phyloP scores from a whole-genome alignment of 2,329 filamentous ascomycete species.

The Bipolaris gigantea region DNA sequence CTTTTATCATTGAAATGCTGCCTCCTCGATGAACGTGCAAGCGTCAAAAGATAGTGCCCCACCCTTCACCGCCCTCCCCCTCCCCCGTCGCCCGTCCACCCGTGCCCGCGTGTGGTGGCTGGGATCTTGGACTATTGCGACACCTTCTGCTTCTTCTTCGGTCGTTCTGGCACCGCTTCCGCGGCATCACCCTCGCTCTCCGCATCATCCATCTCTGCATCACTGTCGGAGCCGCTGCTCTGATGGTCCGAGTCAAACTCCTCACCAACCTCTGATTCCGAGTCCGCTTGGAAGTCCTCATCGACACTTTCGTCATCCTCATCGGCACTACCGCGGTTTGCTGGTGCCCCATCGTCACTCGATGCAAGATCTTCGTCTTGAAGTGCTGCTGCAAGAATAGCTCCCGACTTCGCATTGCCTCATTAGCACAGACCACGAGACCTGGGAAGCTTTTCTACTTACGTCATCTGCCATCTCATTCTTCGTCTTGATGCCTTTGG shows the following conservation, averaged over 20 bases:
- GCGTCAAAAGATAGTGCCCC: conserved; percentile 21
- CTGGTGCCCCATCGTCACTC: conserved; percentile 72
- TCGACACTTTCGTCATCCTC: conserved; percentile 95
- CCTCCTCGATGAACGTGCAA: conserved; percentile 25
- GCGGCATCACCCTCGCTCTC: conserved; percentile 51
- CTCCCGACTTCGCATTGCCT: conserved; percentile 49
- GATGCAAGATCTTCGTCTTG: conserved; percentile 80
- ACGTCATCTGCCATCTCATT: conserved; percentile 98
- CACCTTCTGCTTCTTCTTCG: conserved; percentile 67
- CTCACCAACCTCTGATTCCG: conserved; percentile 93
- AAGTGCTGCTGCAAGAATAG: conserved; percentile 75
- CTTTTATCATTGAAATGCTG: conserved; percentile 23
- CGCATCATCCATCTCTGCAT: conserved; percentile 66
- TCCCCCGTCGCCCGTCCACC: conserved; percentile 10
- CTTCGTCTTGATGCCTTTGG: conserved; percentile 92
- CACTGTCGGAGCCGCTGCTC: conserved; percentile 73
- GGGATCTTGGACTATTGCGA: conserved; percentile 29
- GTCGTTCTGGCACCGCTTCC: conserved; percentile 58
- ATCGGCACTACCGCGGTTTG: conserved; percentile 86
- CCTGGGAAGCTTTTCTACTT: conserved; percentile 46
- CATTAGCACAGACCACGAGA: conserved; percentile 26
- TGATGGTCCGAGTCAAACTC: conserved; percentile 93
- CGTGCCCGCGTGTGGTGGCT: conserved; percentile 4
- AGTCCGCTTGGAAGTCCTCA: conserved; percentile 92
- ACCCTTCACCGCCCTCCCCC: conserved; percentile 23